Conservation (phyloP, 306 rosid genomes). For the Abrus precatorius region DNA sequence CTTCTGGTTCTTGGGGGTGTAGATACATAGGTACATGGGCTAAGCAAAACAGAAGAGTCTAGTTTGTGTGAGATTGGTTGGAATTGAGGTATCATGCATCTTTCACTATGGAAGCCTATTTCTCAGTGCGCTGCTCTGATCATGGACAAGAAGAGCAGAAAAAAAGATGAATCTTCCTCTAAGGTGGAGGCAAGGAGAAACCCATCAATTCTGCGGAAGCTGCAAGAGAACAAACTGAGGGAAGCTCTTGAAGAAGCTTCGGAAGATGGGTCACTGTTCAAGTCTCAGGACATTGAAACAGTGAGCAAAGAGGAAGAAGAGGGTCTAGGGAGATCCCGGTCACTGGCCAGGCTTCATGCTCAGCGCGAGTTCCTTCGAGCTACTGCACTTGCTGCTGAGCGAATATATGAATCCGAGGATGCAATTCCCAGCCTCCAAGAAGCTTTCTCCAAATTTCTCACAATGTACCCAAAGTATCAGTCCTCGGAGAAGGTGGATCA, state of each 20-base stretch:
- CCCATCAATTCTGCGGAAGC: constrained; percentile 77
- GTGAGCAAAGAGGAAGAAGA: constrained; percentile 60
- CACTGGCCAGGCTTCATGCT: constrained; percentile 87
- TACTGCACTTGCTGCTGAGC: constrained; percentile 92
- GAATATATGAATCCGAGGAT: constrained; percentile 75
- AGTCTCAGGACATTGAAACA: constrained; percentile 79
- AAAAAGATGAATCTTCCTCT: constrained; percentile 62
- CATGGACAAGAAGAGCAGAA: constrained; percentile 85
- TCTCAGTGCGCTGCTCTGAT: constrained; percentile 91
- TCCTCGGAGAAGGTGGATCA: constrained; percentile 90
- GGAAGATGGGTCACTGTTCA: constrained; percentile 82
- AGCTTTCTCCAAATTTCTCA: constrained; percentile 79
- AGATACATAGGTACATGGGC: constrained; percentile 43
- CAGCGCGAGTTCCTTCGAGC: constrained; percentile 93
- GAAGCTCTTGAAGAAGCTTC: constrained; percentile 99
- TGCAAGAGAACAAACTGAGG: constrained; percentile 91
- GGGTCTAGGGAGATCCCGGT: constrained; percentile 78
- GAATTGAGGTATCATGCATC: constrained; percentile 74
- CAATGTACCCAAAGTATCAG: constrained; percentile 89
- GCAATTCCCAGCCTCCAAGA: constrained; percentile 70
- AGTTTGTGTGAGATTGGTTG: constrained; percentile 23
- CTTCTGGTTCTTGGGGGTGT: constrained; percentile 29
- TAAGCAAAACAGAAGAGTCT: constrained; percentile 20
- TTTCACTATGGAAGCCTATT: constrained; percentile 97
- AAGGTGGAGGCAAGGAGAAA: constrained; percentile 56